These are phyloP conservation scores for Eucalyptus rudis DNA, from an alignment of 345 rosid species.

Conservation along the genomic window DNA sequence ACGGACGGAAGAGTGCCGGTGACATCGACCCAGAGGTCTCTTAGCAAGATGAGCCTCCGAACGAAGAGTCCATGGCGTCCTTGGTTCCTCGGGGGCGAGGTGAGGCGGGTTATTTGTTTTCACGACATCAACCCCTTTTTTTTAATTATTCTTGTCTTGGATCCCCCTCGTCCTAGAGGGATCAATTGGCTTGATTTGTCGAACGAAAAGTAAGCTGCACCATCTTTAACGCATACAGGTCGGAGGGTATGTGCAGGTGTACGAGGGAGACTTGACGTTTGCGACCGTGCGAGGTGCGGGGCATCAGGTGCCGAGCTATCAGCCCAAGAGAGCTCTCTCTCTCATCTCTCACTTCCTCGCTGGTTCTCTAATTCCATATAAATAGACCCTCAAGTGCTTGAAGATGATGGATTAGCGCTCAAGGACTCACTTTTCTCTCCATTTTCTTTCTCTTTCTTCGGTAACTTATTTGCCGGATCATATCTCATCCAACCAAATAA, in stretches of 20 bases:
- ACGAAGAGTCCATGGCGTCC: slow-evolving; percentile 66
- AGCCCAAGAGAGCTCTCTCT: slow-evolving; percentile 68
- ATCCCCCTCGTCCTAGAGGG: not conserved
- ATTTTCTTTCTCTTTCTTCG: not conserved
- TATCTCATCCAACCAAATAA: no score
- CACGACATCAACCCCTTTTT: not conserved
- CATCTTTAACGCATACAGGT: slow-evolving; percentile 7
- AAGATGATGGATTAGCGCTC: not conserved
- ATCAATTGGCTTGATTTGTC: not conserved
- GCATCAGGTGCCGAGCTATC: slow-evolving; percentile 85
- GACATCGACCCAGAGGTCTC: slow-evolving; percentile 65
- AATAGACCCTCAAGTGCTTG: not conserved
- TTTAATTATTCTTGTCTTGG: not conserved
- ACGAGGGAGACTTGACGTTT: slow-evolving; percentile 55
- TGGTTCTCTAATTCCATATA: slow-evolving; percentile 47
- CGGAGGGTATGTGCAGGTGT: slow-evolving; percentile 74
- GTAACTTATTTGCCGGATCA: not conserved
- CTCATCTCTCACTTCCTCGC: slow-evolving; percentile 47
- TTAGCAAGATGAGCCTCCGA: slow-evolving; percentile 38
- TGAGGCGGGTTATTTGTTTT: not conserved
- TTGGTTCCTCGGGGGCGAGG: slow-evolving; percentile 62
- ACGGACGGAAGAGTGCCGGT: slow-evolving; percentile 70
- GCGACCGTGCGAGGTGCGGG: slow-evolving; percentile 89
- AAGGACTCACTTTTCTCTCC: not conserved
- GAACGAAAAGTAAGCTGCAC: not conserved